Evolutionary conservation across 768 basidiomycete species (phyloP), one percentile per base, ranked within the genome.

Genomic region (Kwoniella mangroviensis): DNA sequence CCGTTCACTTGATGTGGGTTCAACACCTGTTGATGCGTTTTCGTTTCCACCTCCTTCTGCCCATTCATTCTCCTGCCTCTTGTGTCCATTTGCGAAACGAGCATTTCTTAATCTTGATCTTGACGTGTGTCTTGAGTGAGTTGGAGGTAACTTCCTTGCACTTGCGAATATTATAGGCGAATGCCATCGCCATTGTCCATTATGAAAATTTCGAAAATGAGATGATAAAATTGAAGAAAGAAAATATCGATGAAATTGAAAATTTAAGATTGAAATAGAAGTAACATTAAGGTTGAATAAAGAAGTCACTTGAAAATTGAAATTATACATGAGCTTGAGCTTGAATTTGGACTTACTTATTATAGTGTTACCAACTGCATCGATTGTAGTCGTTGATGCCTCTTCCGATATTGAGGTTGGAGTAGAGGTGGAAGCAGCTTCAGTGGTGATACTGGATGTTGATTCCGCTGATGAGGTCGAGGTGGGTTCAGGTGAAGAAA

Each of bases 111-210:
- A 56, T 24, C 55, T 56, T 56, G 41, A 26, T 43, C 41, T 62
- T 62, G 60, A 21, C 19, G 34, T 42, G 6, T 40, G 58, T 15
- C 58, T 60, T 21, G 3, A 22, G 34, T 43, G 56, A 60, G 17
- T 11, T 52, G 28, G 24, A 13, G 62, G 62, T 34, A 53, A 9
- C 26, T 2, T n/a, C 0, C 42, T 41, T 42, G 58, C 58, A 43
- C 21, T 60, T 60, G 58, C 58, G 41, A 41, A 60, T 42, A 60
- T 41, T 60, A 60, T 43, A 60, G 58, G 58, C n/a, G 58, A 60
- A n/a, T 1, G 28, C 15, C 41, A 15, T 17, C 15, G 12, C 58
- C 58, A 63, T 42, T 28, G 43, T 17, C n/a, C 22, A 51, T 11
- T 3, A 19, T 13, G 49, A 40, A 51, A 34, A 10, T 51, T 17